These are phyloP conservation scores for Cenchrus purpureus DNA, from an alignment of 176 grass and related monocot genomes.

Conservation along the genomic window DNA sequence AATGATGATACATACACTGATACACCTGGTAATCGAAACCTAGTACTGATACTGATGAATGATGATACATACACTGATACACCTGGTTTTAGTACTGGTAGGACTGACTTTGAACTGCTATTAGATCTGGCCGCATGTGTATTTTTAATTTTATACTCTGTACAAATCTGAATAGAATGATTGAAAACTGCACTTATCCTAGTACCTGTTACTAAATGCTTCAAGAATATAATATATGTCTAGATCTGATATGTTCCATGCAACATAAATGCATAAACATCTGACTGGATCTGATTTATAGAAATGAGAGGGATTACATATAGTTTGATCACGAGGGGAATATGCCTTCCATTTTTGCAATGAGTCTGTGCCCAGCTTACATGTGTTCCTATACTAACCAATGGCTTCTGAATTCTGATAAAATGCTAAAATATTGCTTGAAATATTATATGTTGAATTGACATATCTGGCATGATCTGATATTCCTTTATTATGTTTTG, in stretches of 20 bases:
- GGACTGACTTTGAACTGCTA: background rate
- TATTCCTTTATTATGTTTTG: background rate
- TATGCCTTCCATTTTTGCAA: background rate
- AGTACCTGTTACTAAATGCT: background rate
- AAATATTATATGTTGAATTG: background rate
- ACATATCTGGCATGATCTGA: conserved; percentile 12
- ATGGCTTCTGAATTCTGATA: background rate
- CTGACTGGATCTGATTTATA: conserved; percentile 21
- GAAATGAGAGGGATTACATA: background rate
- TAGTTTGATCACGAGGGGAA: conserved; percentile 5
- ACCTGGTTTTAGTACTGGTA: background rate
- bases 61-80: background rate
- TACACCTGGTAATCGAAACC: background rate
- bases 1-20: too few species aligned
- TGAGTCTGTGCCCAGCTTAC: background rate
- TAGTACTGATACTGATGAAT: conserved; percentile 31
- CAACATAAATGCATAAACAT: background rate
- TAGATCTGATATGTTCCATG: conserved; percentile 30
- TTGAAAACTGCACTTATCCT: conserved; percentile 1
- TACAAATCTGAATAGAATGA: background rate
- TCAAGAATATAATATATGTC: conserved; percentile 11
- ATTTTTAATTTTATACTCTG: conserved; percentile 5
- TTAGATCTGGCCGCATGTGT: conserved; percentile 27
- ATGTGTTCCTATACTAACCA: background rate
- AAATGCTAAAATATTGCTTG: background rate